Evolutionary conservation across 345 rosid species (phyloP).

Genomic region (Lepidium sativum): DNA sequence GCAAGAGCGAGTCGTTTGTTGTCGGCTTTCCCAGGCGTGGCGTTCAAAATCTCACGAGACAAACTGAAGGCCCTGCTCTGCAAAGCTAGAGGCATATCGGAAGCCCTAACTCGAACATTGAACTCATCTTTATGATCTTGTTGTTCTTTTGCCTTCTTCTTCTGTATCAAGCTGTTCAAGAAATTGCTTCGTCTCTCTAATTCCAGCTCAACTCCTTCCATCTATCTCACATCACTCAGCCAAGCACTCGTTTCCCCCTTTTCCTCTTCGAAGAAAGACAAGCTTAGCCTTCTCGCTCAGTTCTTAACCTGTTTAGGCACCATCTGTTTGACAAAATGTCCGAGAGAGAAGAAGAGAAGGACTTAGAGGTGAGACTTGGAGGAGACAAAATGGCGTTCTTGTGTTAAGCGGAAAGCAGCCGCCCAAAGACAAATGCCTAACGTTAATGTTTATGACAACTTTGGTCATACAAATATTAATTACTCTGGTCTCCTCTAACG

Average conservation of each 20-base stretch:
- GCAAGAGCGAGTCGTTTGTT: conserved; percentile 89
- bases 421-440: conserved; percentile 6
- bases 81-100: conserved; percentile 66
- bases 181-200: conserved; percentile 89
- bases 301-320: conserved; percentile 15
- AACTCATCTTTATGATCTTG: conserved; percentile 44
- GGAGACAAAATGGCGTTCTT: conserved; percentile 31
- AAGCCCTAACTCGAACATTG: conserved; percentile 71
- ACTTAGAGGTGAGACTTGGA: conserved; percentile 8
- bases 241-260: conserved; percentile 2
- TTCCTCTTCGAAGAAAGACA: not conserved
- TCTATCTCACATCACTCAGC: conserved; percentile 28
- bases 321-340: conserved; percentile 28
- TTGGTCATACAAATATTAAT: conserved; percentile 2
- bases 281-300: not conserved
- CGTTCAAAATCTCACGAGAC: conserved; percentile 73
- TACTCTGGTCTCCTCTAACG: not conserved
- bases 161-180: conserved; percentile 80
- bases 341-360: not conserved
- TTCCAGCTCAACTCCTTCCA: conserved; percentile 85
- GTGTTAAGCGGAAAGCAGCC: conserved; percentile 20
- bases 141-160: conserved; percentile 69
- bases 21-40: conserved; percentile 69
- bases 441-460: not conserved
- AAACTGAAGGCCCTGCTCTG: conserved; percentile 67